These are phyloP conservation scores for Russula earlei DNA, from an alignment of 768 basidiomycete species.

Conservation along the genomic window DNA sequence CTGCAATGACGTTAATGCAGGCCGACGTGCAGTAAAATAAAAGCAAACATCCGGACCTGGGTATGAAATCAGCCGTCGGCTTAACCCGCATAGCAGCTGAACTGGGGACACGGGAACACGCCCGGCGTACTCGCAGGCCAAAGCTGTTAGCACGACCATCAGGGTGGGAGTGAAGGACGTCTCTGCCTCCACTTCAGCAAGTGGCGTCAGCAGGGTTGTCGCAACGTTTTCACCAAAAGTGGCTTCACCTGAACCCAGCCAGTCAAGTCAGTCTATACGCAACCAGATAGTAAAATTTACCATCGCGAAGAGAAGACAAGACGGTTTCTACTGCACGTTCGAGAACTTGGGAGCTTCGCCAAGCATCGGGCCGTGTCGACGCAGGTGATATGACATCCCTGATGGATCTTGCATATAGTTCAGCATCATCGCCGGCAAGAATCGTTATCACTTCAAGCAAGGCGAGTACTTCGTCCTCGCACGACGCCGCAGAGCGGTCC, in stretches of 20 bases:
- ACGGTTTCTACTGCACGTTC: conserved; percentile 50
- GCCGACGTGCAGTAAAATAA: conserved; percentile 8
- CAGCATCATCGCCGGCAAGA: conserved; percentile 41
- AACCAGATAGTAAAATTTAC: conserved; percentile 29
- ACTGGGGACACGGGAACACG: conserved; percentile 40
- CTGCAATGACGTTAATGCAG: conserved; percentile 29
- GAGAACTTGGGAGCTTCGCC: conserved; percentile 34
- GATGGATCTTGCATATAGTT: conserved; percentile 46
- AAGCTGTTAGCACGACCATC: conserved; percentile 58
- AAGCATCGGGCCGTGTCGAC: conserved; percentile 28
- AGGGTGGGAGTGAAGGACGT: conserved; percentile 41
- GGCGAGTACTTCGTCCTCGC: conserved; percentile 36
- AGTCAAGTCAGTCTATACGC: not conserved
- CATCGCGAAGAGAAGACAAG: conserved; percentile 39
- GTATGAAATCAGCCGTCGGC: conserved; percentile 32
- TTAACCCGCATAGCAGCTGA: conserved; percentile 40
- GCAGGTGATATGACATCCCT: conserved; percentile 32
- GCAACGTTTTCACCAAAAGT: conserved; percentile 30
- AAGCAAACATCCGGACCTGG: conserved; percentile 32
- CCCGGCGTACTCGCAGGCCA: conserved; percentile 53
- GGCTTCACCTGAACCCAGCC: not conserved
- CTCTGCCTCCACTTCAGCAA: conserved; percentile 15
- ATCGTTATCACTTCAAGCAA: conserved; percentile 48
- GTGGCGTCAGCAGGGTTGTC: conserved; percentile 12
- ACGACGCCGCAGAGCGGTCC: conserved; percentile 27